Evolutionary conservation across 2,329 filamentous ascomycete genomes (phyloP), one percentile per base, ranked within the genome.

Genomic region (Diaporthe sp.): DNA sequence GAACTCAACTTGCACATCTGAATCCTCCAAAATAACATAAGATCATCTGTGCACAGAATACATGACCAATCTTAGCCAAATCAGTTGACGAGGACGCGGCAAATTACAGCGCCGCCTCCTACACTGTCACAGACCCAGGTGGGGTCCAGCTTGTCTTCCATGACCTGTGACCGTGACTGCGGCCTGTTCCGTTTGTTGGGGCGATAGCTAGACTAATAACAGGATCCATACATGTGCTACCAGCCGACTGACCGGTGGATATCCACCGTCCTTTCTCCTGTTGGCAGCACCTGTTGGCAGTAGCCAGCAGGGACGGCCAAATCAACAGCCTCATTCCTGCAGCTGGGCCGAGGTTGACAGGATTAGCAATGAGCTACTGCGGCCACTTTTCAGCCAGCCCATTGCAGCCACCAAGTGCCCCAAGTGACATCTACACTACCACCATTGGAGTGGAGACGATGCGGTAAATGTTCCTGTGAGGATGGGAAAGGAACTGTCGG

Each of bases 291-390:
- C 31, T 53, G 46, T 53, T 68, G 62, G 62, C 62, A 34, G 42
- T 22, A 68, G 46, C 44, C 44, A 3, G 12, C 44, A 2, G 12
- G n/a, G 34, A 22, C 4, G 58, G 37, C 58, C 37, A 62, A 10
- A 8, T 9, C 37, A 31, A 62, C 13, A 44, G 22, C 39, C 39
- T 28, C 28, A 22, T 39, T 22, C 62, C 46, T 17, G n/a, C 10
- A 34, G 42, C 42, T 31, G 42, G 58, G 44, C 44, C 28, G 3
- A 19, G 28, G 10, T n/a, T 53, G 46, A 53, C 62, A 53, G 31
- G 39, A 68, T 68, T 68, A 68, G 62, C 62, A 68, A 68, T 39
- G 31, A 68, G 46, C 62, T 68, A 39, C 62, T 68, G 62, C 62
- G 46, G 62, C 62, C 62, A 46, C 31, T 39, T 39, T 34, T 39